Evolutionary conservation across 495 filamentous ascomycete species (phyloP).

Genomic region (Pyrenopolyporus hunteri): DNA sequence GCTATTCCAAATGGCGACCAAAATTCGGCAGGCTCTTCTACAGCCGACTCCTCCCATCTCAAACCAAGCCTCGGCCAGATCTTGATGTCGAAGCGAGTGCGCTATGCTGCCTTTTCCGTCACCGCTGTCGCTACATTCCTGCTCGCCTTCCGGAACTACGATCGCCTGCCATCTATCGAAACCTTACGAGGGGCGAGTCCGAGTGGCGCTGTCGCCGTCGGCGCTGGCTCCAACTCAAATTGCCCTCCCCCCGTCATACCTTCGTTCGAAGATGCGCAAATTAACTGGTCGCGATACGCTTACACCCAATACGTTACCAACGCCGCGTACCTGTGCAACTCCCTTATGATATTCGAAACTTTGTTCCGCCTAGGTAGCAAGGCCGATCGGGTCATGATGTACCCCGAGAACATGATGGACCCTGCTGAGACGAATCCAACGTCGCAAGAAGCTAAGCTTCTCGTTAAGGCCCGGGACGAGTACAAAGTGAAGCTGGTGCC

Average conservation of each 20-base stretch:
- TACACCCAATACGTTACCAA: constrained; percentile 77
- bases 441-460: constrained; percentile 59
- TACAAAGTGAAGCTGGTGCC: constrained; percentile 68
- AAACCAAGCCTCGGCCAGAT: constrained; percentile 43
- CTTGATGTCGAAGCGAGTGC: constrained; percentile 40
- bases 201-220: constrained; percentile 7
- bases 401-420: constrained; percentile 61
- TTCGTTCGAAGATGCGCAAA: constrained; percentile 29
- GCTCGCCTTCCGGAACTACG: constrained; percentile 41
- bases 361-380: constrained; percentile 64
- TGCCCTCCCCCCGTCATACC: constrained; percentile 39
- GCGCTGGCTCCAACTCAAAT: constrained; percentile 33
- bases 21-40: constrained; percentile 9
- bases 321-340: constrained; percentile 73
- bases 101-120: constrained; percentile 36
- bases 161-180: constrained; percentile 39
- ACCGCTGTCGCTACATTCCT: constrained; percentile 37
- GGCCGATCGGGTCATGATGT: constrained; percentile 71
- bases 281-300: constrained; percentile 68
- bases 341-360: constrained; percentile 74
- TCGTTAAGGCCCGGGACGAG: constrained; percentile 63
- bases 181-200: constrained; percentile 35
- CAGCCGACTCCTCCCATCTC: constrained; percentile 37
- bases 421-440: constrained; percentile 41
- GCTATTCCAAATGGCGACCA: constrained; percentile 35